phyloP scores from a whole-genome alignment of 2,329 filamentous ascomycete species.

The Graphiopsis chlorocephala region DNA sequence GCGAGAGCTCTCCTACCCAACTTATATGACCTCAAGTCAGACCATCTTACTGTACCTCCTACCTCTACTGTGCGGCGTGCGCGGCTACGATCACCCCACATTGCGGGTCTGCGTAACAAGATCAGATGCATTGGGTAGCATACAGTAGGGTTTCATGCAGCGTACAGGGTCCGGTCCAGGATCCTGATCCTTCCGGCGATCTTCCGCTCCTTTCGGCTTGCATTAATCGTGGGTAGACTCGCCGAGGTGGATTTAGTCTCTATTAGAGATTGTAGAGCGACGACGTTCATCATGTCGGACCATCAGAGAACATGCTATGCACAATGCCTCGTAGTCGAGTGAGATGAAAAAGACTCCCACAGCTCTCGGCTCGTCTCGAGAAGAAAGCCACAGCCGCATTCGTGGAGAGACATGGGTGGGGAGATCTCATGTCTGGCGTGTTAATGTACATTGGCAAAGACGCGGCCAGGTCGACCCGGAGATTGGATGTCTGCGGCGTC shows the following conservation, averaged over 20 bases:
- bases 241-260: background rate
- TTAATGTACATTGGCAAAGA: background rate
- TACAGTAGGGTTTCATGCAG: background rate
- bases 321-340: background rate
- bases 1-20: background rate
- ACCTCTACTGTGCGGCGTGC: background rate
- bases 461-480: background rate
- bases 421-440: background rate
- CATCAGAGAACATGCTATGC: background rate
- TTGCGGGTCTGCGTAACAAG: background rate
- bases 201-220: background rate
- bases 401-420: background rate
- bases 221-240: background rate
- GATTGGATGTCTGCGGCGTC: background rate
- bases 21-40: background rate
- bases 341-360: background rate
- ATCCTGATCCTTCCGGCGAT: conserved; percentile 6
- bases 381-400: background rate
- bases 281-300: background rate
- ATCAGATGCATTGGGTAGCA: background rate
- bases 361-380: background rate
- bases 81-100: background rate
- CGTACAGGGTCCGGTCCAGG: background rate
- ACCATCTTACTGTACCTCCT: background rate
- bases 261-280: background rate